Base-by-base conservation (phyloP, 2,329 filamentous ascomycete species). In the Aschersonia sp. region DNA sequence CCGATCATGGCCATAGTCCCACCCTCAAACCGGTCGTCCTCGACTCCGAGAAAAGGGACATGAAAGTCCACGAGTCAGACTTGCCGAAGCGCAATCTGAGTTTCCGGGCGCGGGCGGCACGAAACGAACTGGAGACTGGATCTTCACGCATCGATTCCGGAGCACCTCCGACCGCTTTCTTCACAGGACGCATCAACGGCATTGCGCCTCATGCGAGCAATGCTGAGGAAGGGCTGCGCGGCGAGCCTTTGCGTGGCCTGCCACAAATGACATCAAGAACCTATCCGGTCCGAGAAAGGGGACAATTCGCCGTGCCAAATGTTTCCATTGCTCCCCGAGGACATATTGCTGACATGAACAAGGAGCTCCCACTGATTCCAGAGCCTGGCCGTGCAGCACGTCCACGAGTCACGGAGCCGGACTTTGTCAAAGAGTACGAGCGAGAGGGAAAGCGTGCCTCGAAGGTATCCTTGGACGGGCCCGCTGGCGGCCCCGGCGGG, bases 221-320 rank as follows among this genome's bases (percentile, higher is more conserved):
- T 48, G 70, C 66, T n/a, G 80, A 75, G 54, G 77, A 78, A 53
- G 80, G 76, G 55, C 62, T 79, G 37, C 72, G 66, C 56, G 81
- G 80, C 51, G 70, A 76, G 2, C 76, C 73, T 1, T 74, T 76
- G 2, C 65, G 61, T n/a, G 74, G 79, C 45, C 61, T 66, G 2
- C 70, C 68, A 8, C 35, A 37, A 37, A 9, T 12, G 5, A 8
- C 35, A 2, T 12, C 8, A 29, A 39, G 45, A 45, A 12, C 37
- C 35, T 43, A 42, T n/a, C 37, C 37, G 37, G 58, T 57, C n/a
- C 69, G 71, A 32, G 64, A 66, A 4, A 71, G 72, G n/a, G 40
- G 40, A 10, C 8, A 9, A 12, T 5, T 37, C 12, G 8, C n/a
- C 52, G 58, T 41, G 56, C 52, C 29, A 44, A 55, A 51, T 39